Conservation (phyloP, 257 asterid species). For the Plantago major region DNA sequence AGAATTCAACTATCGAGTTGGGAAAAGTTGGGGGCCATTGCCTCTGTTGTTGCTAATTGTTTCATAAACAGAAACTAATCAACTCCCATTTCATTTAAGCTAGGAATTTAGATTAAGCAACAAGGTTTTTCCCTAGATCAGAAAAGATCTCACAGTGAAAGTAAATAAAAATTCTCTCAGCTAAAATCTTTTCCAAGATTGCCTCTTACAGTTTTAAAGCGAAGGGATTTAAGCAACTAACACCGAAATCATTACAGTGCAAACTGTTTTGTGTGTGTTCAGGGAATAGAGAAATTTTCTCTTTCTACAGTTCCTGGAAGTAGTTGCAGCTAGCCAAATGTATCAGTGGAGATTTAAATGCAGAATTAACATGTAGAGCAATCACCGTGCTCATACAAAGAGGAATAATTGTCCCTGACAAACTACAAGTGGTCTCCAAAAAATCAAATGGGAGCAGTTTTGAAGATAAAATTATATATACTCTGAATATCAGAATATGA, state of each 20-base stretch:
- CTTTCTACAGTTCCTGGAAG: background rate
- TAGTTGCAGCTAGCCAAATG: no score
- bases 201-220: background rate
- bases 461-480: constrained; percentile 12
- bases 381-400: constrained; percentile 1
- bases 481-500: constrained; percentile 16
- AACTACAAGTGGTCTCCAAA: constrained; percentile 9
- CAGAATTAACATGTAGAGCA: background rate
- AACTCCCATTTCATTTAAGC: background rate
- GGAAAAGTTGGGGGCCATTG: background rate
- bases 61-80: background rate
- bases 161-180: background rate
- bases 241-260: background rate
- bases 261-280: no score
- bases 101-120: background rate
- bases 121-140: background rate
- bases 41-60: background rate
- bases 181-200: background rate
- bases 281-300: no score
- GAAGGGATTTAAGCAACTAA: no score
- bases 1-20: background rate
- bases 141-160: background rate
- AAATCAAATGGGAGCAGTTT: constrained; percentile 1
- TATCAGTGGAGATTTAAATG: no score
- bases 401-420: background rate